Evolutionary conservation across 129 eudicot genomes (phyloP).

Genomic region (Lonicera japonica): DNA sequence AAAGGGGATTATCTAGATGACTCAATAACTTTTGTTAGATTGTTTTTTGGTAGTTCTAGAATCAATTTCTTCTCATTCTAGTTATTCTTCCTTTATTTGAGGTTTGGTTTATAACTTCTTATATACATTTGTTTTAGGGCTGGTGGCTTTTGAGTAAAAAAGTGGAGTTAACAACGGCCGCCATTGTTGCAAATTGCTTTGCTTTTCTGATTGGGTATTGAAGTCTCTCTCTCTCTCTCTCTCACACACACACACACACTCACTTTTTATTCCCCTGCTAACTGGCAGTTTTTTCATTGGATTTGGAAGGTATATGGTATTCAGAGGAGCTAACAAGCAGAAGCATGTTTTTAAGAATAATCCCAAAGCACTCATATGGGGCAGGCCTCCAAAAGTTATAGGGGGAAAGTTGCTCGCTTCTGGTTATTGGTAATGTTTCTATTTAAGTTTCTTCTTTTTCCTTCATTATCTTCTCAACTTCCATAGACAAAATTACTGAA

Average conservation of each 20-base stretch:
- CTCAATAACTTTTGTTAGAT: no score
- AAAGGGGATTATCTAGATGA: neutral
- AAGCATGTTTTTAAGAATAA: constrained; percentile 84
- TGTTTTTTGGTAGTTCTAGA: no score
- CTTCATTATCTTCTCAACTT: neutral
- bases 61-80: no score
- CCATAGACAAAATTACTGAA: neutral
- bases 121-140: constrained; percentile 39
- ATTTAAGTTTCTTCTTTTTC: neutral
- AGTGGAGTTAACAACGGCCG: constrained; percentile 72
- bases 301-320: constrained; percentile 57
- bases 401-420: constrained; percentile 98
- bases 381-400: constrained; percentile 79
- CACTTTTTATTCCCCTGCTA: constrained; percentile 6
- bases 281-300: constrained; percentile 4
- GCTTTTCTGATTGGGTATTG: constrained; percentile 78
- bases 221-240: neutral
- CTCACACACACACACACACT: neutral
- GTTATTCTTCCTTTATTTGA: no score
- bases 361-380: constrained; percentile 90
- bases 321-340: constrained; percentile 98
- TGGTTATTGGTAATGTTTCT: constrained; percentile 75
- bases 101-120: no score
- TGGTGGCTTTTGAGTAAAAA: constrained; percentile 92
- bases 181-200: constrained; percentile 67